phyloP scores from a whole-genome alignment of 2,329 filamentous ascomycete species.

The Pseudohalonectria lignicola region DNA sequence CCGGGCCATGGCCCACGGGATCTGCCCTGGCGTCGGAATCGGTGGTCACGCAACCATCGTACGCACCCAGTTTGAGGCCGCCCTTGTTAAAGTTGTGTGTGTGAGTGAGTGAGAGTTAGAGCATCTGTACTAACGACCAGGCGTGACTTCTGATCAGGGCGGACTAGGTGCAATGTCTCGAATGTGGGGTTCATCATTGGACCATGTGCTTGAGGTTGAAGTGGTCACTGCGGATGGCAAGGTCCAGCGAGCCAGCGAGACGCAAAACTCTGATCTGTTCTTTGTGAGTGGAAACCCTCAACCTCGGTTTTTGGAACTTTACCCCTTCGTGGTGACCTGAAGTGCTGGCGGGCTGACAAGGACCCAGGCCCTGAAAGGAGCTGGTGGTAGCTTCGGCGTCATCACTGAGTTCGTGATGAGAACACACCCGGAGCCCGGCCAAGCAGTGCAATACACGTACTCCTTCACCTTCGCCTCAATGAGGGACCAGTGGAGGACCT shows the following conservation, averaged over 20 bases:
- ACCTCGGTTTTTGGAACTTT: background rate
- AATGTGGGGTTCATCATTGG: conserved; percentile 46
- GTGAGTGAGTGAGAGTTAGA: no score
- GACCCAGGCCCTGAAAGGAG: conserved; percentile 43
- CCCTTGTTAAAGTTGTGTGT: background rate
- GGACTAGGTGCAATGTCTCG: conserved; percentile 47
- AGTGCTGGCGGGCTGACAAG: no score
- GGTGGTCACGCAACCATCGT: conserved; percentile 49
- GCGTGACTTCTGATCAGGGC: no score
- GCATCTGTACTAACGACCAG: background rate
- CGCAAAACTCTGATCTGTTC: conserved; percentile 41
- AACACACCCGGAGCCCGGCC: conserved; percentile 43
- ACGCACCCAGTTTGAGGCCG: no score
- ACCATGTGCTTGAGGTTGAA: conserved; percentile 42
- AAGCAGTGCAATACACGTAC: conserved; percentile 49
- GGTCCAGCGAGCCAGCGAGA: conserved; percentile 33
- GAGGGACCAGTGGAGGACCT: conserved; percentile 34
- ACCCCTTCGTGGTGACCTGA: background rate
- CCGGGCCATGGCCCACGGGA: conserved; percentile 48
- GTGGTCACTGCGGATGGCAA: conserved; percentile 46
- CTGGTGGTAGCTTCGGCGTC: conserved; percentile 44
- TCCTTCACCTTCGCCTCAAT: conserved; percentile 37
- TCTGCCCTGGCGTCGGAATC: conserved; percentile 47
- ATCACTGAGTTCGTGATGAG: conserved; percentile 41
- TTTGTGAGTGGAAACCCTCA: conserved; percentile 25